phyloP scores from a whole-genome alignment of 345 rosid genomes.

The Citrus trifoliata region DNA sequence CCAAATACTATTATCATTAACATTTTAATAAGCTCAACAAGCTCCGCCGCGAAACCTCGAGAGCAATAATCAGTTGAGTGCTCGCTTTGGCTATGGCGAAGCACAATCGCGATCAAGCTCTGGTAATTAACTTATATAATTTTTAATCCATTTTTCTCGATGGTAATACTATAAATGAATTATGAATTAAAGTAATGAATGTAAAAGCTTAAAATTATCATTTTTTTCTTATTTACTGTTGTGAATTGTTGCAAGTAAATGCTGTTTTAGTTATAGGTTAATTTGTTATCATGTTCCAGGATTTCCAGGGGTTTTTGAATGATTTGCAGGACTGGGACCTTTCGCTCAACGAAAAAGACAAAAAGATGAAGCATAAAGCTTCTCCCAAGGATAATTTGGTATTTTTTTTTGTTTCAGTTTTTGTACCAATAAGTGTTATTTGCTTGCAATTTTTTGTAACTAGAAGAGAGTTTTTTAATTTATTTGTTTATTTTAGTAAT shows the following conservation, averaged over 20 bases:
- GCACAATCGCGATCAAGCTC: constrained; percentile 63
- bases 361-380: constrained; percentile 50
- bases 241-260: not conserved
- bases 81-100: constrained; percentile 24
- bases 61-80: not conserved
- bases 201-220: not conserved
- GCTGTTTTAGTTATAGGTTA: not conserved
- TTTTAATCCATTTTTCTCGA: not conserved
- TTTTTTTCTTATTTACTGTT: not conserved
- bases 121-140: constrained; percentile 31
- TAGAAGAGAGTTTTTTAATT: not conserved
- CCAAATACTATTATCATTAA: too few relatives aligned
- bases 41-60: constrained; percentile 13
- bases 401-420: not conserved
- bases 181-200: not conserved
- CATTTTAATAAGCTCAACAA: not conserved
- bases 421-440: not conserved
- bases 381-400: constrained; percentile 37
- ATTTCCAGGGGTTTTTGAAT: constrained; percentile 87
- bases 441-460: not conserved
- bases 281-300: constrained; percentile 37
- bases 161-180: not conserved
- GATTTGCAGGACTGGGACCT: constrained; percentile 97
- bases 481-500: not conserved
- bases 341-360: constrained; percentile 57